Base-by-base conservation (phyloP, 306 rosid genomes). In the Vigna nakashimae region DNA sequence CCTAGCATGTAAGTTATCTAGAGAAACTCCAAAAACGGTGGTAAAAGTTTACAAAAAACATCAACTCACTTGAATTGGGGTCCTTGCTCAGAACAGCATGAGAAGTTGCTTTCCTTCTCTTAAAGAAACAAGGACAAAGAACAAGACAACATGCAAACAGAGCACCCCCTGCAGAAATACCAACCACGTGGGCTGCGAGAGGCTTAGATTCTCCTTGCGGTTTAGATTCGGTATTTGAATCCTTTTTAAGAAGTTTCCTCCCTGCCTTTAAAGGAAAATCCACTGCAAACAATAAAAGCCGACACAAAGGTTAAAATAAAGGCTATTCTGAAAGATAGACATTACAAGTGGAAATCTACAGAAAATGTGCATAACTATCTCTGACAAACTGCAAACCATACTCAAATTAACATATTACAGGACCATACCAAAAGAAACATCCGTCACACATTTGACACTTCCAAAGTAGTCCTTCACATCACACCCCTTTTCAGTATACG, bases 101-200 rank as follows among this genome's bases (percentile, higher is more conserved):
- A 65, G 84, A 48, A 59, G 86, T 53, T 60, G 86, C 83, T 79
- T 78, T 86, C 77, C 80, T 63, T 80, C 46, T 82, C 72, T 89
- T 77, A 76, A 74, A 83, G 69, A 92, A 57, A 87, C 99, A 96
- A 77, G 99, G 97, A 69, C 96, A 96, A 20, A 96, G 79, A 78
- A 88, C 77, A 71, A 49, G 85, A 79, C 98, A 91, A 81, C 96
- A 96, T 50, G 51, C 81, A 49, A 96, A 78, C 60, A 90, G 73
- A 65, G 80, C 83, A 73, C 92, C 99, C 69, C 92, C 51, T n/a
- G 89, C 87, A 74, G 42, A 76, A 24, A 96, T 13, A 12, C 80
- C 97, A 77, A 80, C 83, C 36, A 42, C 70, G 9, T 73, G 58
- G 24, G 40, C 1, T 40, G 92, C 16, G 32, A 36, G 5, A 79